A percentile compares a stretch with the other conserved stretches of the same genome.
Conservation (phyloP, 108 stramenopile species). For the Chaetoceros tenuissimus region DNA sequence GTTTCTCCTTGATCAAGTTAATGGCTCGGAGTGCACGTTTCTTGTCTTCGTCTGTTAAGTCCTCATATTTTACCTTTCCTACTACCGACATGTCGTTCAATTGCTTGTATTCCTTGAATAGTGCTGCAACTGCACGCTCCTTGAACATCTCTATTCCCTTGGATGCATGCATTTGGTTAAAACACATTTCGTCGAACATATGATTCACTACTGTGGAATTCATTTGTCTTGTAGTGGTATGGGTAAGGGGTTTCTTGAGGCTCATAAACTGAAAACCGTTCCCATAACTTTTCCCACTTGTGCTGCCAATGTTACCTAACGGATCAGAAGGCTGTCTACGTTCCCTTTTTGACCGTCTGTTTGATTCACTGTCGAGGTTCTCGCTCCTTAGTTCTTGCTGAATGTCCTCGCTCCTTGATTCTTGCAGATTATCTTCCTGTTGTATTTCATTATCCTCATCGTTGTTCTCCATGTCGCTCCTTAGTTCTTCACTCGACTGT, state of each 20-base stretch:
- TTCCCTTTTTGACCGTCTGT: background rate
- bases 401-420: no score
- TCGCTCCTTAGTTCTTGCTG: no score
- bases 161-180: slow-evolving; percentile 2
- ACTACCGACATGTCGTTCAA: slow-evolving; percentile 22
- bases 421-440: background rate
- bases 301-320: no score
- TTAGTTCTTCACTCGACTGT: background rate
- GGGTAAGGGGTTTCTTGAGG: no score
- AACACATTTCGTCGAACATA: no score
- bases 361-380: background rate
- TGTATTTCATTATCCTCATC: background rate
- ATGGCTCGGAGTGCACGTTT: slow-evolving; percentile 10
- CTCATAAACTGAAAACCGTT: no score
- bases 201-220: no score
- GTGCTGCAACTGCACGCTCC: slow-evolving; percentile 11
- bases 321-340: no score
- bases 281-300: no score
- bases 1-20: slow-evolving; percentile 33
- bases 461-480: slow-evolving; percentile 1
- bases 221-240: no score
- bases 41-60: slow-evolving; percentile 13
- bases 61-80: slow-evolving; percentile 6
- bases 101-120: no score
- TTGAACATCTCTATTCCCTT: slow-evolving; percentile 11